Evolutionary conservation across 2,329 filamentous ascomycete genomes (phyloP).

Genomic region (Aureobasidium sp.): DNA sequence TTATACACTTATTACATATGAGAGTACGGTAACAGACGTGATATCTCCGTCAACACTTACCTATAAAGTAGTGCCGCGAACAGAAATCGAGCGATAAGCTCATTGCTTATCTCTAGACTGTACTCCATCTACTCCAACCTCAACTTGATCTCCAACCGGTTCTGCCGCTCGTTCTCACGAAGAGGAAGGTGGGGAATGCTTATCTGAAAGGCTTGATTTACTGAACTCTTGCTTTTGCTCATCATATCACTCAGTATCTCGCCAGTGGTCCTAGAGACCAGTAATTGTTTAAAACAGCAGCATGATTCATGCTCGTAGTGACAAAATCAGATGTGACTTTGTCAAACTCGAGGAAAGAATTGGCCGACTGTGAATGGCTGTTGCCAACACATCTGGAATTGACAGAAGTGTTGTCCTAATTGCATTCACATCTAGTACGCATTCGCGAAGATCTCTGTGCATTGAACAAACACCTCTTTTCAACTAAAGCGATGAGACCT

Average conservation of each 20-base stretch:
- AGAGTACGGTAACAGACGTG: neutral
- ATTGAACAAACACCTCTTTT: neutral
- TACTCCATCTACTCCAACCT: neutral
- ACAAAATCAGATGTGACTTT: too few species aligned
- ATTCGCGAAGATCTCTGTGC: neutral
- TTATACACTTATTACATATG: neutral
- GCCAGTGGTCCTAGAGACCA: too few species aligned
- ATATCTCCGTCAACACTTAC: neutral
- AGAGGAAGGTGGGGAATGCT: slow-evolving; percentile 1
- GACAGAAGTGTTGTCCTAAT: neutral
- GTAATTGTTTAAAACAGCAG: neutral
- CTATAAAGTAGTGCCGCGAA: neutral
- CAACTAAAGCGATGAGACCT: slow-evolving; percentile 50
- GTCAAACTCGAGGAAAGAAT: too few species aligned
- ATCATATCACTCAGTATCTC: neutral
- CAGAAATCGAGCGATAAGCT: neutral
- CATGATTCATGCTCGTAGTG: too few species aligned
- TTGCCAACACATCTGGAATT: neutral
- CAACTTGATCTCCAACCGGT: neutral
- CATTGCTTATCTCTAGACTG: neutral
- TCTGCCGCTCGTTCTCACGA: neutral
- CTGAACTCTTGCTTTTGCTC: neutral
- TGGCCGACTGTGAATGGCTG: neutral
- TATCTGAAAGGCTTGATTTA: neutral
- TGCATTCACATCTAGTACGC: neutral